Percentiles rank a stretch among this genome's conserved stretches.
These are phyloP conservation scores for Misopates orontium DNA, from an alignment of 257 asterid genomes.

Conservation along the genomic window DNA sequence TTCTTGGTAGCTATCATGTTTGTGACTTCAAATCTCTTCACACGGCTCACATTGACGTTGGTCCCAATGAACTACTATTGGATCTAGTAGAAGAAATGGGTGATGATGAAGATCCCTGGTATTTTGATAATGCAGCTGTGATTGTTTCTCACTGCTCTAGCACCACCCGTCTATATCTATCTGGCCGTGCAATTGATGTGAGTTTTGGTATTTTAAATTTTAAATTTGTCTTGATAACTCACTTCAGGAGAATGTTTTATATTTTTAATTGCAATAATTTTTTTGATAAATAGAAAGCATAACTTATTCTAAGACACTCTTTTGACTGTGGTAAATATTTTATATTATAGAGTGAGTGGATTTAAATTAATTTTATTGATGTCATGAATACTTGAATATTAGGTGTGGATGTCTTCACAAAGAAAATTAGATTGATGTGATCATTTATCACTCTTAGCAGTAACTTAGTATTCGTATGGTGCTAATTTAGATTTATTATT, in stretches of 20 bases:
- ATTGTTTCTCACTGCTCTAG: background rate
- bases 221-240: background rate
- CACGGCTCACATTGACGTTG: slow-evolving; percentile 6
- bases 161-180: background rate
- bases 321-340: too few species aligned
- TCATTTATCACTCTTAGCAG: background rate
- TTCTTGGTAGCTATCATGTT: too few species aligned
- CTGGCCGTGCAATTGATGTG: background rate
- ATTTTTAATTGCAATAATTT: too few species aligned
- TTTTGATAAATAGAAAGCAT: too few species aligned
- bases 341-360: too few species aligned
- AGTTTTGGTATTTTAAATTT: background rate
- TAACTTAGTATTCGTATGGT: background rate
- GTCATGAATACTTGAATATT: background rate
- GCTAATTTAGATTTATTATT: background rate
- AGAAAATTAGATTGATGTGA: background rate
- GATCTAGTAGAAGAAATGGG: background rate
- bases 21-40: background rate
- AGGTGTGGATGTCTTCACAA: too few species aligned
- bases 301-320: too few species aligned
- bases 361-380: background rate
- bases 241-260: background rate
- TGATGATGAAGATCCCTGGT: background rate
- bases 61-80: background rate
- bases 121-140: background rate